Conservation (phyloP, 768 basidiomycete genomes). For the Tephrocybe sp. region DNA sequence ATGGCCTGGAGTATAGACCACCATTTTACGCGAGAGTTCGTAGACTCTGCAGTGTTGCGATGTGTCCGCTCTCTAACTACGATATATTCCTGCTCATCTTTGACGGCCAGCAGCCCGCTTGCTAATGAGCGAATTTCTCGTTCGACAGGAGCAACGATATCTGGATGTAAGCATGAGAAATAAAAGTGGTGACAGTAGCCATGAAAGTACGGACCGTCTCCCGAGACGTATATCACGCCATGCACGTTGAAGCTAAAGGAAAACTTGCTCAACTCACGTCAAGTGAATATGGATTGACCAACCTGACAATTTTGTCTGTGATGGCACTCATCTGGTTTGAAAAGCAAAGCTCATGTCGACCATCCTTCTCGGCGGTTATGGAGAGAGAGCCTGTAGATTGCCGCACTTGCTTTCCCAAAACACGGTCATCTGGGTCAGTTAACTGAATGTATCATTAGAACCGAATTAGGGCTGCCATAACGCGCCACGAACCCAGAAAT, state of each 20-base stretch:
- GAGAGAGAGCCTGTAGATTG: conserved; percentile 87
- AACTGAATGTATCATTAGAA: conserved; percentile 48
- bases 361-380: conserved; percentile 84
- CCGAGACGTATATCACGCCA: conserved; percentile 90
- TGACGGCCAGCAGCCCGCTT: conserved; percentile 80
- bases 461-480: background rate
- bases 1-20: conserved; percentile 93
- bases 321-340: conserved; percentile 98
- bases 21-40: conserved; percentile 96
- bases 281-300: conserved; percentile 19
- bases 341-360: conserved; percentile 94
- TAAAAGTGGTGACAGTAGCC: background rate
- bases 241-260: conserved; percentile 90
- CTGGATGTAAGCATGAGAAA: conserved; percentile 30
- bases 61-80: conserved; percentile 91
- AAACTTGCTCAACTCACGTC: conserved; percentile 4
- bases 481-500: conserved; percentile 76
- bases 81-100: conserved; percentile 99
- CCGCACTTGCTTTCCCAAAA: conserved; percentile 77
- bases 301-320: conserved; percentile 95
- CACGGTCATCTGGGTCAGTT: conserved; percentile 65
- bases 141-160: conserved; percentile 92
- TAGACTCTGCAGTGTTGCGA: conserved; percentile 90
- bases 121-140: conserved; percentile 88
- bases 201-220: conserved; percentile 62